Evolutionary conservation across 192 early-diverging fungal species (phyloP), one percentile per base, ranked within the genome.

Genomic region (Spizellomyces punctatus): DNA sequence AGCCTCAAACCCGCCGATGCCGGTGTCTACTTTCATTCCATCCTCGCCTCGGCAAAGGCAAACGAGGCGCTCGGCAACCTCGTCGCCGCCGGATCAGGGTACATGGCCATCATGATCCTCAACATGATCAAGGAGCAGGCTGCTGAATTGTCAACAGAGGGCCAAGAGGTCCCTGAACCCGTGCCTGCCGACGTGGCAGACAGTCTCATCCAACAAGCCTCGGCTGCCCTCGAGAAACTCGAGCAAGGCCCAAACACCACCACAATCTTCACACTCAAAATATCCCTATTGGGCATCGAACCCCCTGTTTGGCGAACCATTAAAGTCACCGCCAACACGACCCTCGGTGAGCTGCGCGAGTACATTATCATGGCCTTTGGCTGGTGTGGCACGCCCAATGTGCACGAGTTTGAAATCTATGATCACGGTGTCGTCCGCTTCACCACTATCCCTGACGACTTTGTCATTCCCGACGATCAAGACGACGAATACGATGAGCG

Each of bases 61-160:
- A 12, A 72, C 71, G 27, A 56, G 10, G 63, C 61, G 4, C 54
- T 65, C 19, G 71, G 71, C 46, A 54, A 72, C 71, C 7, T 14
- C 10, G n/a, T 57, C 6, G 41, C 55, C 0, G 61, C 71, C 46
- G 48, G 50, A 42, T 10, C 71, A 1, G 63, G 50, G 5, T 72
- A 64, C 63, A 54, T 72, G 63, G 49, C 61, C 63, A 72, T 72
- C 71, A 65, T 72, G 71, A 27, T 72, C 56, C 71, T 72, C 62
- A 54, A 72, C 42, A 72, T 72, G 69, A 71, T 71, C 27, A 57
- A 8, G 6, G 58, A 71, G 4, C 69, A 71, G 44, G 54, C 21
- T 41, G 66, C 12, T 0, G 66, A 68, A 19, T 10, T 57, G 43
- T 8, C 19, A 14, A 46, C 10, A 12, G 69, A 71, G 2, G 69